A percentile compares a stretch with the other conserved stretches of the same genome.
Evolutionary conservation across 768 basidiomycete species (phyloP).

Genomic region (Pholiota conissans): DNA sequence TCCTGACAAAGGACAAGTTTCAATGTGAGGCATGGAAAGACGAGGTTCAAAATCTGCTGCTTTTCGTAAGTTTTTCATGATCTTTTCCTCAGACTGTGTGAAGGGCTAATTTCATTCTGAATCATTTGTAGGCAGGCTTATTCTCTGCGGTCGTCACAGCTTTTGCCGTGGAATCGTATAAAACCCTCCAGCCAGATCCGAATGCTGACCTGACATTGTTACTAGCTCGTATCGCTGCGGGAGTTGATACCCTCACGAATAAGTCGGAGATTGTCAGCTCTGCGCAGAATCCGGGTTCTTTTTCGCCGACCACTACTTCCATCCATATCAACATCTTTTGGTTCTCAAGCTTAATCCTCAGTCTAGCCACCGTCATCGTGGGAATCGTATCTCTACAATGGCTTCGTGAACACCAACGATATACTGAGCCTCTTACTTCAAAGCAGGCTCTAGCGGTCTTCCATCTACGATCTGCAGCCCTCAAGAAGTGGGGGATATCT

Average conservation of each 20-base stretch:
- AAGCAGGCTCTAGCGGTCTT: not conserved
- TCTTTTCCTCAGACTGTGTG: no score
- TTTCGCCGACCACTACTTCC: not conserved
- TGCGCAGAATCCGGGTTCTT: not conserved
- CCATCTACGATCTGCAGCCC: not conserved
- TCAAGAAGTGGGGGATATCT: not conserved
- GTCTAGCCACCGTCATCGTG: not conserved
- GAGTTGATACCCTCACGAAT: no score
- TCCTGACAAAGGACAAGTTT: conserved; percentile 7
- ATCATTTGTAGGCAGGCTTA: conserved; percentile 18
- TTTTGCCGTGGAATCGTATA: conserved; percentile 14
- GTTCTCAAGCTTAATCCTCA: not conserved
- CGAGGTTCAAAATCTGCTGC: conserved; percentile 13
- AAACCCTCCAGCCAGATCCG: conserved; percentile 9
- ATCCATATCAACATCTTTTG: not conserved
- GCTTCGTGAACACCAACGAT: not conserved
- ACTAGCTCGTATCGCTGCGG: not conserved
- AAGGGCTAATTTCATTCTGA: no score
- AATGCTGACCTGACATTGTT: not conserved
- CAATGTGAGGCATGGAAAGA: conserved; percentile 17
- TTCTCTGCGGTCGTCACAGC: conserved; percentile 15
- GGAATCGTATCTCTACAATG: not conserved
- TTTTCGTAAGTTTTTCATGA: conserved; percentile 11
- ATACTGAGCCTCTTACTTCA: not conserved
- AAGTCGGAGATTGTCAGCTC: no score